Percentiles rank a stretch among this genome's conserved stretches.
Evolutionary conservation across 495 filamentous ascomycete genomes (phyloP).

Genomic region (Chlorociboria aeruginascens): DNA sequence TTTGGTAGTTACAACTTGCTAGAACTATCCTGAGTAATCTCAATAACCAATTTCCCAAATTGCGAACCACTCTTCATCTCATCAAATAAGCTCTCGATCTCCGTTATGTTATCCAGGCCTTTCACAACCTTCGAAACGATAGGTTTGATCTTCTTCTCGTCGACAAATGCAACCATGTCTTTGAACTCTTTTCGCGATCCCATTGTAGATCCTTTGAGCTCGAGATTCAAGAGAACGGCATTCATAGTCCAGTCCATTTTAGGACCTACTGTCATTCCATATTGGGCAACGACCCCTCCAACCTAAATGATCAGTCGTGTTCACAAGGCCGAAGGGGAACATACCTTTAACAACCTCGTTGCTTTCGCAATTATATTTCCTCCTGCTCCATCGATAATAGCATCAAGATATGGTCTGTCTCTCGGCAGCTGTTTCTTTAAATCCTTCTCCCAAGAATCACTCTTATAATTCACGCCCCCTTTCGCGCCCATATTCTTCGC

Average conservation of each 20-base stretch:
- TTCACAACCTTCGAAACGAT: conserved; percentile 47
- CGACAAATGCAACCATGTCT: conserved; percentile 68
- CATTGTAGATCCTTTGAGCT: conserved; percentile 62
- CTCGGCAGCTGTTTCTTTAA: conserved; percentile 42
- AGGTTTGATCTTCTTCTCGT: conserved; percentile 47
- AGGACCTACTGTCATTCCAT: conserved; percentile 69
- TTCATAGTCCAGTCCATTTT: conserved; percentile 61
- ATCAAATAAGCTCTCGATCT: conserved; percentile 56
- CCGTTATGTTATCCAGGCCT: conserved; percentile 52
- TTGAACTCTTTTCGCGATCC: conserved; percentile 62
- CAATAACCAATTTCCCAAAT: conserved; percentile 66
- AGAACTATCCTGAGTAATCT: conserved; percentile 1
- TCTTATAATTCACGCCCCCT: conserved; percentile 58
- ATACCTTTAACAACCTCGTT: conserved; percentile 43
- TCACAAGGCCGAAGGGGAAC: conserved; percentile 10
- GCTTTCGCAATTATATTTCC: conserved; percentile 54
- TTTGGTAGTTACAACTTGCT: conserved; percentile 12
- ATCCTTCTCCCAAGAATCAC: conserved; percentile 56
- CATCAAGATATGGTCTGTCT: conserved; percentile 50
- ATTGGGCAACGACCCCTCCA: conserved; percentile 56
- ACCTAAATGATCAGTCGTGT: conserved; percentile 15
- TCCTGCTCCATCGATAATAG: conserved; percentile 66
- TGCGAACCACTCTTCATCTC: conserved; percentile 66
- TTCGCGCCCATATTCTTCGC: conserved; percentile 53
- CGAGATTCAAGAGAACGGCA: conserved; percentile 65